Evolutionary conservation across 305 asterid species (phyloP), one percentile per base, ranked within the genome.

Genomic region (Rubia occidens): DNA sequence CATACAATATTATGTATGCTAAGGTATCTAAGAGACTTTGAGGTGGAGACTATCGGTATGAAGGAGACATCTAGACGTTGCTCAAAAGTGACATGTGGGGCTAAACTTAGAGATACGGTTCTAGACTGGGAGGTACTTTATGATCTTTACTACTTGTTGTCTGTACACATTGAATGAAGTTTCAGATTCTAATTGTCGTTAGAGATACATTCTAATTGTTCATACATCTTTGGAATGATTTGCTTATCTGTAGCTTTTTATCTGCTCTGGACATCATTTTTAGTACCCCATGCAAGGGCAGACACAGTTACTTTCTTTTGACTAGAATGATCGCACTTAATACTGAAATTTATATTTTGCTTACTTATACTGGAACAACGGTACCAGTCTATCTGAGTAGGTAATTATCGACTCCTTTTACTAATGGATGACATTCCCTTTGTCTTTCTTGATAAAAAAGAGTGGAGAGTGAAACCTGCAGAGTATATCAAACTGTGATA

Each of bases 41-140:
- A 92, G 76, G 86, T 90, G 70, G 98, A 88, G 87, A 88, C 97
- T 44, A 90, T 93, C 67, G 98, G 98, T 39, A 68, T 90, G 80
- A 93, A 88, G 83, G 94, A 90, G 72, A 88, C 98, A 55, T 35
- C 85, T 37, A 86, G 98, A 45, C 88, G 85, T 71, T 93, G 98
- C 76, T 82, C 93, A 78, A 80, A 77, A 74, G 65, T 75, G 69
- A 78, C 80, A 51, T 93, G 98, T 79, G 83, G 87, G 63, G 80
- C 91, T 53, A 93, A 88, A 83, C 87, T 93, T 79, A 87, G 86
- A 84, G 98, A 93, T 84, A 85, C 95, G 20, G 97, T 93, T 78
- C 97, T 93, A 68, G 98, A 93, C 75, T 93, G 98, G 98, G 97
- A 93, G 96, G 98, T 93, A 87, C 60, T 47, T 47, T 49, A 26